These are phyloP conservation scores for Cladophialophora yegresii DNA, from an alignment of 2,329 filamentous ascomycete species.

Conservation along the genomic window DNA sequence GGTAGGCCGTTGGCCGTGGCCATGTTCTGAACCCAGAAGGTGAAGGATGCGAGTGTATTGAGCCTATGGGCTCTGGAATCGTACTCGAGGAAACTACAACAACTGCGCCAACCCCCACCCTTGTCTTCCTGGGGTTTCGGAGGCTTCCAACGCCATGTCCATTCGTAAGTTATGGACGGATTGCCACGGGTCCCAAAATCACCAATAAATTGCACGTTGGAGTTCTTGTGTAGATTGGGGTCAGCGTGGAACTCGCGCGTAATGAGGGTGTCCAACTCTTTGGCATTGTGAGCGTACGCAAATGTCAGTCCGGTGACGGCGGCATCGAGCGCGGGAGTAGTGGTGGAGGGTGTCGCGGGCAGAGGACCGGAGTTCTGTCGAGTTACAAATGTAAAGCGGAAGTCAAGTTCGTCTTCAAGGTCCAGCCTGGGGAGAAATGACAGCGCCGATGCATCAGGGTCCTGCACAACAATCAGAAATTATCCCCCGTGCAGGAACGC, in stretches of 20 bases:
- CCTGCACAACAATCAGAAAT: constrained; percentile 55
- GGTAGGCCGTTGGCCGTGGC: constrained; percentile 52
- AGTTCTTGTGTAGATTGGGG: constrained; percentile 94
- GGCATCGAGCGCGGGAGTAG: constrained; percentile 63
- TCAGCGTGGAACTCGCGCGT: constrained; percentile 96
- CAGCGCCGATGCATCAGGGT: constrained; percentile 64
- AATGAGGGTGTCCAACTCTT: constrained; percentile 89
- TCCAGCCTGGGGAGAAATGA: constrained; percentile 78
- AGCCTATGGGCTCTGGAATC: constrained; percentile 88
- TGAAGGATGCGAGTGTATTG: constrained; percentile 86
- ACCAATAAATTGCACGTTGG: constrained; percentile 92
- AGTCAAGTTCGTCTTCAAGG: constrained; percentile 89
- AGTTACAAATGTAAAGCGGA: constrained; percentile 89
- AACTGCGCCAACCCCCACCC: constrained; percentile 91
- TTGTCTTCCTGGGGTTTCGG: constrained; percentile 79
- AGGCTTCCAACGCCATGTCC: constrained; percentile 96
- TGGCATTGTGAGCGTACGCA: constrained; percentile 79
- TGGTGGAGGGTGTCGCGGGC: constrained; percentile 55
- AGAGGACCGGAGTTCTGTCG: constrained; percentile 55
- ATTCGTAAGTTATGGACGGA: constrained; percentile 83
- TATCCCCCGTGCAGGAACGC: constrained; percentile 4
- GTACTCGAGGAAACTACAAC: constrained; percentile 97
- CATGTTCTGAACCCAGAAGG: constrained; percentile 86
- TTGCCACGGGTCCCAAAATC: constrained; percentile 84
- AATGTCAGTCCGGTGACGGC: constrained; percentile 87